Conservation (phyloP, 2,329 filamentous ascomycete species). For the Aspergillus proliferans region DNA sequence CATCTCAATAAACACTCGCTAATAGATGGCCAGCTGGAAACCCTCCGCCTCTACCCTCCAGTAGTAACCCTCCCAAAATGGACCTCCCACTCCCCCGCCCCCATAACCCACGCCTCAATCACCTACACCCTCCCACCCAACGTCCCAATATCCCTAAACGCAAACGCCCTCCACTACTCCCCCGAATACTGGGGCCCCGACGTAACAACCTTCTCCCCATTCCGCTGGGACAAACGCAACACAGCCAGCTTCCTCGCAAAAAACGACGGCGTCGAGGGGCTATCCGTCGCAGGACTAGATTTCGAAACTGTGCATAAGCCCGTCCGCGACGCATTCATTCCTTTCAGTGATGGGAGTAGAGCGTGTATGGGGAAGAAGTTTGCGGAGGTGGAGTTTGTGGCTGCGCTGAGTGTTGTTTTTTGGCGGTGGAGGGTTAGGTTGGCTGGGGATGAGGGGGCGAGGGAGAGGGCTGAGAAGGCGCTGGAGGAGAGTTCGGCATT, state of each 20-base stretch:
- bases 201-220: slow-evolving; percentile 8
- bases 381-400: slow-evolving; percentile 20
- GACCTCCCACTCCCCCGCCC: slow-evolving; percentile 14
- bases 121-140: slow-evolving; percentile 11
- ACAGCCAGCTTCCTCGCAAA: slow-evolving; percentile 13
- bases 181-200: slow-evolving; percentile 18
- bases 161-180: slow-evolving; percentile 13
- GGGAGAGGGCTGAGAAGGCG: slow-evolving; percentile 4
- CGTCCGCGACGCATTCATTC: slow-evolving; percentile 14
- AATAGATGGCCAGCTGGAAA: slow-evolving; percentile 34
- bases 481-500: slow-evolving; percentile 8
- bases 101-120: slow-evolving; percentile 7
- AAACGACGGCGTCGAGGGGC: slow-evolving; percentile 9
- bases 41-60: slow-evolving; percentile 36
- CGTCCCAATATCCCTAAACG: slow-evolving; percentile 11
- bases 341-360: slow-evolving; percentile 18
- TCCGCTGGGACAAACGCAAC: slow-evolving; percentile 17
- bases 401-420: slow-evolving; percentile 8
- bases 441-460: neutral
- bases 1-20: neutral
- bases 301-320: slow-evolving; percentile 17
- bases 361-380: slow-evolving; percentile 21
- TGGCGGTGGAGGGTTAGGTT: slow-evolving; percentile 12
- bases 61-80: slow-evolving; percentile 24
- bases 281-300: slow-evolving; percentile 12